Conservation (phyloP, 345 rosid species). For the Lepidium didymum region DNA sequence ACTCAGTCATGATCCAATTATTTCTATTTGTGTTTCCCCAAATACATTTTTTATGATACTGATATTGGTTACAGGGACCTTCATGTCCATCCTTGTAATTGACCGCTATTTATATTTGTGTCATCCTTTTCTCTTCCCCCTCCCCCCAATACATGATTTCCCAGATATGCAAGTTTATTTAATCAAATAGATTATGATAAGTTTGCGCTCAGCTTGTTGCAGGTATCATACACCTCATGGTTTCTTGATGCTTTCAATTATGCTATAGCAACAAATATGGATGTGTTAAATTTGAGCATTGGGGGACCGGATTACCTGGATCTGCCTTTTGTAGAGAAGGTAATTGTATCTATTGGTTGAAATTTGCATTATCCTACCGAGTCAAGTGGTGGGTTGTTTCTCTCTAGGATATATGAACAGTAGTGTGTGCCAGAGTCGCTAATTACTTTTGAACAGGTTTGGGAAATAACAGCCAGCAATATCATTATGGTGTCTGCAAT, state of each 20-base stretch:
- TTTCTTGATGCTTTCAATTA: conserved; percentile 97
- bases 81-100: not conserved
- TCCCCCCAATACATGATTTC: not conserved
- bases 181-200: conserved; percentile 54
- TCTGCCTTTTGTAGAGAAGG: conserved; percentile 98
- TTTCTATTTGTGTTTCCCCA: not conserved
- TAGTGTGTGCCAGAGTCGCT: not conserved
- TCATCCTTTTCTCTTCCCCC: conserved; percentile 1
- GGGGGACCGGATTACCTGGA: conserved; percentile 99
- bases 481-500: conserved; percentile 99
- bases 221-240: conserved; percentile 99
- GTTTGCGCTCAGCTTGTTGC: conserved; percentile 83
- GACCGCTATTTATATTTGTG: not conserved
- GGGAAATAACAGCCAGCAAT: conserved; percentile 98
- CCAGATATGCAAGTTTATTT: not conserved
- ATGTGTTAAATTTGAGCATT: conserved; percentile 93
- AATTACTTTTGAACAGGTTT: conserved; percentile 49
- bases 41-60: not conserved
- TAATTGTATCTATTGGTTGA: conserved; percentile 20
- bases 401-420: conserved; percentile 4
- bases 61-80: not conserved
- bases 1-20: not conserved
- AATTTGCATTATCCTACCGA: not conserved
- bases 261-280: conserved; percentile 89
- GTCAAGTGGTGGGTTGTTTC: conserved; percentile 4